Evolutionary conservation across 2,329 filamentous ascomycete species (phyloP), one percentile per base, ranked within the genome.

Genomic region (Chaetomiaceae sp.): DNA sequence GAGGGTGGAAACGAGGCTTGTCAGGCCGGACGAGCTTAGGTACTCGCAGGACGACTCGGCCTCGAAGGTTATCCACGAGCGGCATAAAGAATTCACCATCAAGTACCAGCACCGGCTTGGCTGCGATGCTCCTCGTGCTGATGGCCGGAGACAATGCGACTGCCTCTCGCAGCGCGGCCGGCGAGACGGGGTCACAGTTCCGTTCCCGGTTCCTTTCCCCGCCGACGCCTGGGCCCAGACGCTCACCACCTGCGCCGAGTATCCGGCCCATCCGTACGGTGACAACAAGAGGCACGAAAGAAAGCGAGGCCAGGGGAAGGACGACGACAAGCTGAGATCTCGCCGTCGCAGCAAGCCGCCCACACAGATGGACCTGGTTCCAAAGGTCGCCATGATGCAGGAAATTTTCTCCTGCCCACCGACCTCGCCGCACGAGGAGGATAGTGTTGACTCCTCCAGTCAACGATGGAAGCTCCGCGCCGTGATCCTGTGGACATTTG

Each of bases 351-450:
- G n/a, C 17, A 48, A 60, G 38, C 60, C 61, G 14, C 65, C 65
- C 19, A 75, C 75, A 1, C 75, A 76, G 56, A 77, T 77, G 60
- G 78, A 82, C 38, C 71, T 83, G 50, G 73, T 84, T 45, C 72
- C 75, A 57, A 76, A 77, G 63, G 79, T 84, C 40, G 79, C 79
- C 63, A 85, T 85, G 81, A 81, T 82, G 63, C 82, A 85, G 63
- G 82, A 85, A 68, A 73, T 85, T 31, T 83, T 77, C 74, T 83
- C 79, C 3, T 68, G 71, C 12, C 65, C 77, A 4, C 74, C 74
- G 5, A 71, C 58, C 13, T 42, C 58, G 12, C 33, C 53, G 17
- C 53, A 51, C 68, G 63, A 62, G 19, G 48, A 53, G 31, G 17
- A 44, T 35, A 17, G 35, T 37, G 43, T 35, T 20, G 50, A 56